These are phyloP conservation scores for Glutinoglossum americanum DNA, from an alignment of 495 filamentous ascomycete genomes.

Conservation along the genomic window DNA sequence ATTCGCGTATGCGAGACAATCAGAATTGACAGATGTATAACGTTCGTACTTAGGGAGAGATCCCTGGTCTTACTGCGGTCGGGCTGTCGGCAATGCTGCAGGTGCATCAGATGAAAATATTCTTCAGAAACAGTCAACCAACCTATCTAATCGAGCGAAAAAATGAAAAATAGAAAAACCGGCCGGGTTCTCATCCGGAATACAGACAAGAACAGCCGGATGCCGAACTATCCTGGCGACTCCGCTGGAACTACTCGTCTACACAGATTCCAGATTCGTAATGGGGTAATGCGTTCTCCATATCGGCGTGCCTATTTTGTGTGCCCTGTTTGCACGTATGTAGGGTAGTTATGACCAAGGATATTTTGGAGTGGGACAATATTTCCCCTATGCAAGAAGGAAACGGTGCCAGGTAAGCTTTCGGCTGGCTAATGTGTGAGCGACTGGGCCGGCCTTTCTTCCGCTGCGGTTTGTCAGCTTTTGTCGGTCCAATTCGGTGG, in stretches of 20 bases:
- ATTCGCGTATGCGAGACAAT: background rate
- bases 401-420: background rate
- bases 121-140: background rate
- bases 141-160: background rate
- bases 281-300: background rate
- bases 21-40: background rate
- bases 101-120: background rate
- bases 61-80: background rate
- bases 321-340: background rate
- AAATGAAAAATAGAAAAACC: background rate
- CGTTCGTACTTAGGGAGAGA: background rate
- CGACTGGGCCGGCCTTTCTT: background rate
- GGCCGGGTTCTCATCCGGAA: background rate
- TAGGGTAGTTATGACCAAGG: background rate
- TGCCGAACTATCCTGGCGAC: background rate
- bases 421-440: background rate
- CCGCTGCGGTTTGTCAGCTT: background rate
- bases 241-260: background rate
- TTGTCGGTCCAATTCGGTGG: background rate
- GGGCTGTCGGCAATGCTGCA: background rate
- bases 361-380: background rate
- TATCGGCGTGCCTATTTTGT: background rate
- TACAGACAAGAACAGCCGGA: background rate
- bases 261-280: background rate
- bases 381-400: background rate